phyloP scores from a whole-genome alignment of 1,284 basidiomycete genomes.

The Leccinum proximum region DNA sequence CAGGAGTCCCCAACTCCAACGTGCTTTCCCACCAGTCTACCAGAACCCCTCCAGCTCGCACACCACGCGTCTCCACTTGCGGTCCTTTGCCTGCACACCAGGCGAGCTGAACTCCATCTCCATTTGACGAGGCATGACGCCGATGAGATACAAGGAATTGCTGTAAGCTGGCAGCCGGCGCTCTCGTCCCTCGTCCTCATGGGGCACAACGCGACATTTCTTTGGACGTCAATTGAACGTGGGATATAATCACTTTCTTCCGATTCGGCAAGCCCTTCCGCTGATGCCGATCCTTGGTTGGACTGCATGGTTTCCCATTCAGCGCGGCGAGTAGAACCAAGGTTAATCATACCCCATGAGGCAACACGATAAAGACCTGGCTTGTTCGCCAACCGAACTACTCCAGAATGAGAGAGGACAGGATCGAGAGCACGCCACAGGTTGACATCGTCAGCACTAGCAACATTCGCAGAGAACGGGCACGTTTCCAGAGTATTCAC shows the following conservation, averaged over 20 bases:
- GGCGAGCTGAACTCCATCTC: conserved; percentile 74
- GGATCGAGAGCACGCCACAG: conserved; percentile 2
- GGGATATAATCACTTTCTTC: conserved; percentile 30
- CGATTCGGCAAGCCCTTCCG: conserved; percentile 15
- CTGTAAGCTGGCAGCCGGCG: conserved; percentile 72
- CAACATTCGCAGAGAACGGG: conserved; percentile 17
- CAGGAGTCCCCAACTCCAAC: too few species aligned
- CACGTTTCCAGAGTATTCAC: conserved; percentile 10
- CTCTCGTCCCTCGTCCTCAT: conserved; percentile 69
- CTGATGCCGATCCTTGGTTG: conserved; percentile 12
- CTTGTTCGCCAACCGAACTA: conserved; percentile 15
- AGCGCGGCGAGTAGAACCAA: conserved; percentile 24
- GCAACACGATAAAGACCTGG: conserved; percentile 32
- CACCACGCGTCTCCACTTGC: conserved; percentile 89
- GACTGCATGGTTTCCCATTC: conserved; percentile 17
- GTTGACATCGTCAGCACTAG: conserved; percentile 5
- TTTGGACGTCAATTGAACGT: conserved; percentile 26
- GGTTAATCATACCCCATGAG: conserved; percentile 50
- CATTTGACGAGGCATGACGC: conserved; percentile 90
- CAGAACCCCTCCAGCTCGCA: conserved; percentile 82
- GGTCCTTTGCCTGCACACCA: conserved; percentile 84
- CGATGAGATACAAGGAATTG: conserved; percentile 83
- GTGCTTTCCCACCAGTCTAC: too few species aligned
- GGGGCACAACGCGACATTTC: conserved; percentile 15
- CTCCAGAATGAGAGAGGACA: conserved; percentile 7